Evolutionary conservation across 106 monocot species (phyloP).

Genomic region (Dendrobium huoshanense): DNA sequence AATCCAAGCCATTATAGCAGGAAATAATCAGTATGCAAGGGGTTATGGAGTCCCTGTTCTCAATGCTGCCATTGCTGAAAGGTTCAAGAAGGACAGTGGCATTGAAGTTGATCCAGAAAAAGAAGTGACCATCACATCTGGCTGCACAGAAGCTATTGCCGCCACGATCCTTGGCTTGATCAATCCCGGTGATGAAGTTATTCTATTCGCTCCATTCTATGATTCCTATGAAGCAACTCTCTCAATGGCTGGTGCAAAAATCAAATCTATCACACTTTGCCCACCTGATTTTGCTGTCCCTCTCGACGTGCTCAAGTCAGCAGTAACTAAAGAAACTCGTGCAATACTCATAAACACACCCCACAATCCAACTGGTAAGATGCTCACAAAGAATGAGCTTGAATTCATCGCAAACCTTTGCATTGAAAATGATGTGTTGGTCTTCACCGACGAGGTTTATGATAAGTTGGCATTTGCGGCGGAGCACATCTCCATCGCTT

Average conservation of each 20-base stretch:
- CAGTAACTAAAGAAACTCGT: constrained; percentile 55
- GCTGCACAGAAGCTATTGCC: constrained; percentile 98
- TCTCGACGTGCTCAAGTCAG: constrained; percentile 54
- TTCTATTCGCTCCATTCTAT: constrained; percentile 92
- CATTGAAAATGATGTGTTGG: constrained; percentile 71
- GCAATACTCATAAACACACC: constrained; percentile 92
- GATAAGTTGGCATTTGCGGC: constrained; percentile 87
- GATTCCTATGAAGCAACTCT: constrained; percentile 91
- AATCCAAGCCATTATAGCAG: constrained; percentile 75
- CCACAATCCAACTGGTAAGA: constrained; percentile 96
- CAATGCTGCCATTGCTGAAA: constrained; percentile 65
- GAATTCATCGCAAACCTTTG: constrained; percentile 75
- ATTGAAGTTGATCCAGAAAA: constrained; percentile 72
- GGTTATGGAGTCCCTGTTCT: constrained; percentile 84
- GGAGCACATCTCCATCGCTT: constrained; percentile 75
- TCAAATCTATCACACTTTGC: constrained; percentile 69
- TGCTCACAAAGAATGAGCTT: constrained; percentile 77
- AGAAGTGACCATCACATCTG: constrained; percentile 92
- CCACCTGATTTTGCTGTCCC: constrained; percentile 84
- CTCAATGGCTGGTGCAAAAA: constrained; percentile 88
- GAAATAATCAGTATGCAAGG: constrained; percentile 93
- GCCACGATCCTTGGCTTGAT: constrained; percentile 89
- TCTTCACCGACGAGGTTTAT: constrained; percentile 90
- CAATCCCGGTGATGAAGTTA: constrained; percentile 89
- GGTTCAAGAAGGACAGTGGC: constrained; percentile 78